Evolutionary conservation across 805 yeast genomes (phyloP).

Genomic region (Wickerhamomyces bisporus): DNA sequence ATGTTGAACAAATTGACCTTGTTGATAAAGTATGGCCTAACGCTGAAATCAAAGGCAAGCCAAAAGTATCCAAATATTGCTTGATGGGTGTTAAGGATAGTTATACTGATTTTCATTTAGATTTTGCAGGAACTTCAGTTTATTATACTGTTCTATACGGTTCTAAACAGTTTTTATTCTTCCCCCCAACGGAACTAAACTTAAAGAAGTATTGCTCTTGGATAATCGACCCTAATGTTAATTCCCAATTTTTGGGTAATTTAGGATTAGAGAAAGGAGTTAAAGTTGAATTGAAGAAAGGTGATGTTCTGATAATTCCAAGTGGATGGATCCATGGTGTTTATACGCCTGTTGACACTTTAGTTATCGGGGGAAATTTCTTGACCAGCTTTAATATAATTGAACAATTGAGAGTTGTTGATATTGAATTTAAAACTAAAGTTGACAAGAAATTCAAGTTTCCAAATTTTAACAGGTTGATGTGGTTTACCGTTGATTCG

Average conservation of each 20-base stretch:
- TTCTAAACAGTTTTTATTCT: conserved; percentile 64
- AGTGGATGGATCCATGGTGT: conserved; percentile 95
- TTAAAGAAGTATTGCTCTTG: conserved; percentile 60
- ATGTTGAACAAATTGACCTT: conserved; percentile 62
- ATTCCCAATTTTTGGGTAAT: conserved; percentile 60
- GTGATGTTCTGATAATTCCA: conserved; percentile 79
- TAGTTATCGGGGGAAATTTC: conserved; percentile 87
- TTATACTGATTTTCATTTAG: conserved; percentile 87
- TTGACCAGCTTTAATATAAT: conserved; percentile 56
- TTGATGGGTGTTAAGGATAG: conserved; percentile 79
- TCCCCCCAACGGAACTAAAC: conserved; percentile 69
- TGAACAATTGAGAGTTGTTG: conserved; percentile 53
- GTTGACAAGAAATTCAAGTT: conserved; percentile 76
- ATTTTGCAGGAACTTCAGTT: conserved; percentile 90
- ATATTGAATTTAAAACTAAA: conserved; percentile 59
- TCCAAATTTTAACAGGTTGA: conserved; percentile 65
- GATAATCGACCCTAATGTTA: conserved; percentile 65
- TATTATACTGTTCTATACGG: conserved; percentile 83
- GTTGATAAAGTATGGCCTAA: conserved; percentile 63
- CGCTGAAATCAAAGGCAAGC: conserved; percentile 27
- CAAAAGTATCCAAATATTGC: conserved; percentile 71
- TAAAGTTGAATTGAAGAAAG: conserved; percentile 47
- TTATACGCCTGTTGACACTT: conserved; percentile 71
- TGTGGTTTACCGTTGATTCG: conserved; percentile 55
- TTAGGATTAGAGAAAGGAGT: conserved; percentile 42